phyloP scores from a whole-genome alignment of 768 basidiomycete species.

The Boletus sensibilis region DNA sequence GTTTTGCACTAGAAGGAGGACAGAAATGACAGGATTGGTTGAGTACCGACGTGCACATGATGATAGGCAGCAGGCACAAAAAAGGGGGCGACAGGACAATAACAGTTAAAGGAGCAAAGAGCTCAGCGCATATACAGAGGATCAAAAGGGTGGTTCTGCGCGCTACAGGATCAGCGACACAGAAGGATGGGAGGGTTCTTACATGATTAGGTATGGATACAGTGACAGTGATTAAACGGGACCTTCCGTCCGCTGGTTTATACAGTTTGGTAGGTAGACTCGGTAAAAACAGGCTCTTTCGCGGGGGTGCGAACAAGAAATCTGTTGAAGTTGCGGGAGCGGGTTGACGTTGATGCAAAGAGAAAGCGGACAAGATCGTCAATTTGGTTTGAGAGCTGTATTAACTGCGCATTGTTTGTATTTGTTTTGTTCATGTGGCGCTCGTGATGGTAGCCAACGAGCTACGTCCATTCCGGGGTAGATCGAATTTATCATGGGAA shows the following conservation, averaged over 20 bases:
- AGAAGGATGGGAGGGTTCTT: constrained; percentile 22
- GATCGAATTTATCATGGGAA: neutral
- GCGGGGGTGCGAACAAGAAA: constrained; percentile 8
- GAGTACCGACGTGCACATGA: constrained; percentile 40
- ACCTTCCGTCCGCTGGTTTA: constrained; percentile 17
- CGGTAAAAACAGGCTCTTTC: constrained; percentile 10
- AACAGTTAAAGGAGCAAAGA: constrained; percentile 2
- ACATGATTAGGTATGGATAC: constrained; percentile 38
- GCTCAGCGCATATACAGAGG: constrained; percentile 25
- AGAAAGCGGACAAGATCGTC: constrained; percentile 11
- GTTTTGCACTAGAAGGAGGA: constrained; percentile 38
- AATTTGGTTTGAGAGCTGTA: constrained; percentile 10
- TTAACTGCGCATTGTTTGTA: constrained; percentile 25
- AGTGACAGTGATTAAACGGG: constrained; percentile 25
- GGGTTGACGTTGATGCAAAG: constrained; percentile 13
- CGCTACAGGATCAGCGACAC: constrained; percentile 33
- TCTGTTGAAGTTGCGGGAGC: neutral
- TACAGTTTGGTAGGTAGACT: constrained; percentile 29
- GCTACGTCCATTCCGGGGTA: neutral
- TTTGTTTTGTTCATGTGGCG: constrained; percentile 28
- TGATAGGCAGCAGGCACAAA: constrained; percentile 27
- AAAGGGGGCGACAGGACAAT: constrained; percentile 17
- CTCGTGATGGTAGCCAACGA: neutral
- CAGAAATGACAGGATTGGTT: constrained; percentile 35
- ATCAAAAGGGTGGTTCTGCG: constrained; percentile 9